Evolutionary conservation across 805 yeast genomes (phyloP).

Genomic region (Wickerhamomyces canadensis): DNA sequence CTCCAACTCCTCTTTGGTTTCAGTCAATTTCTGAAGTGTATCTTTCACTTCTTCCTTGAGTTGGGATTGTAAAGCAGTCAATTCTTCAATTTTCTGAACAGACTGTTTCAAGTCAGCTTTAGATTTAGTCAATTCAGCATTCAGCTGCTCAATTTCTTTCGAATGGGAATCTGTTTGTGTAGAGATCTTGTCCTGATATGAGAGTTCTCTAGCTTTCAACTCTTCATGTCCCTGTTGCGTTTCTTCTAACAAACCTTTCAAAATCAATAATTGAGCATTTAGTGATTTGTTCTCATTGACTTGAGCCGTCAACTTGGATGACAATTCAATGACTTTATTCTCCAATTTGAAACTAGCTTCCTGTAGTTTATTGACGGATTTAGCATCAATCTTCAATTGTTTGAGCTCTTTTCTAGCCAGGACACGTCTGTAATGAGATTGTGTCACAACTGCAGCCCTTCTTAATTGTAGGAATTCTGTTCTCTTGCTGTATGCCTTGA

Average conservation of each 20-base stretch:
- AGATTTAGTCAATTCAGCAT: slow-evolving; percentile 48
- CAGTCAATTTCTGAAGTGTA: slow-evolving; percentile 55
- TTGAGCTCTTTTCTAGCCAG: slow-evolving; percentile 63
- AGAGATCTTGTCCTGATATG: slow-evolving; percentile 42
- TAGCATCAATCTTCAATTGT: slow-evolving; percentile 76
- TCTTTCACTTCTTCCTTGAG: slow-evolving; percentile 58
- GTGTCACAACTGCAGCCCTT: slow-evolving; percentile 63
- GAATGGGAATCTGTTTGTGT: slow-evolving; percentile 42
- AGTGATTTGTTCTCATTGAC: slow-evolving; percentile 78
- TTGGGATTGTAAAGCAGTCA: slow-evolving; percentile 54
- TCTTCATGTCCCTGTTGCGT: slow-evolving; percentile 47
- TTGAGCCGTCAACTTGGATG: slow-evolving; percentile 75
- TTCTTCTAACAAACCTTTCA: slow-evolving; percentile 48
- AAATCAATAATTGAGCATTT: slow-evolving; percentile 49
- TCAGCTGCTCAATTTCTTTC: slow-evolving; percentile 42
- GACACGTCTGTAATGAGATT: slow-evolving; percentile 71
- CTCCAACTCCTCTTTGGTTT: slow-evolving; percentile 51
- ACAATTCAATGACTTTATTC: slow-evolving; percentile 94
- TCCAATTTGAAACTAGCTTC: slow-evolving; percentile 92
- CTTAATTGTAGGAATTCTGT: slow-evolving; percentile 38
- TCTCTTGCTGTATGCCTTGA: slow-evolving; percentile 68
- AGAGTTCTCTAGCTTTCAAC: slow-evolving; percentile 50
- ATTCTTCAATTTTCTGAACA: slow-evolving; percentile 50
- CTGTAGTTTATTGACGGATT: slow-evolving; percentile 81
- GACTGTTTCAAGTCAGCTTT: slow-evolving; percentile 55